Evolutionary conservation across 2,329 filamentous ascomycete species (phyloP), one percentile per base, ranked within the genome.

Genomic region (Cercospora sesami): DNA sequence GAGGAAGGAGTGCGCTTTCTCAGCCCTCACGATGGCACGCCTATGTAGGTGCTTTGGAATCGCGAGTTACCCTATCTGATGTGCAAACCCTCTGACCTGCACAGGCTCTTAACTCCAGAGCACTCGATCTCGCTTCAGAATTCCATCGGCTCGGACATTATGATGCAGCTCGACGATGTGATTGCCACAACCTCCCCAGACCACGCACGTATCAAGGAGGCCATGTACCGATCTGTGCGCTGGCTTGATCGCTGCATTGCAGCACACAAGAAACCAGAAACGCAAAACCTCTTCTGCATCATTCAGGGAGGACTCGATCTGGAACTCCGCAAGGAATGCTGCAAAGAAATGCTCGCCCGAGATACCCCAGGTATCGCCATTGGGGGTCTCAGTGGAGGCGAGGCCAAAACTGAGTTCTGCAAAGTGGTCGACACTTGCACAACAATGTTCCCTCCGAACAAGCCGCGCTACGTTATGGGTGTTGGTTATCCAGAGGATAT

Each of bases 161-260:
- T 98, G 73, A 99, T 99, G 96, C 96, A 99, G 81, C 89, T 99
- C 4, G 95, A 99, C 83, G 96, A 99, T 80, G 96, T 99, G 14
- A 91, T 99, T 62, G 94, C 93, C 31, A 98, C 95, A 0, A 99
- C 95, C 0, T 97, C 93, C 0, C 94, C 94, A 0, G 95, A 99
- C 79, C 84, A 87, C 65, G 89, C 84, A 21, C 90, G 96, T 63
- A 98, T 99, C 88, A 88, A 90, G 69, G 93, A 97, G 80, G 95
- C 95, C 60, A 98, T 97, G 94, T 87, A 95, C 76, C 90, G 95
- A 65, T 97, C 93, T 64, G 88, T 99, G 7, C 88, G 96, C 45
- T 99, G 96, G 96, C 86, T 99, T 5, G 96, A 99, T 81, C 89
- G 95, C 64, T 99, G 95, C 80, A 94, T 98, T 48, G 89, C 89